Evolutionary conservation across 2,329 filamentous ascomycete genomes (phyloP), one percentile per base, ranked within the genome.

Genomic region (Aspergillus viridinutans): DNA sequence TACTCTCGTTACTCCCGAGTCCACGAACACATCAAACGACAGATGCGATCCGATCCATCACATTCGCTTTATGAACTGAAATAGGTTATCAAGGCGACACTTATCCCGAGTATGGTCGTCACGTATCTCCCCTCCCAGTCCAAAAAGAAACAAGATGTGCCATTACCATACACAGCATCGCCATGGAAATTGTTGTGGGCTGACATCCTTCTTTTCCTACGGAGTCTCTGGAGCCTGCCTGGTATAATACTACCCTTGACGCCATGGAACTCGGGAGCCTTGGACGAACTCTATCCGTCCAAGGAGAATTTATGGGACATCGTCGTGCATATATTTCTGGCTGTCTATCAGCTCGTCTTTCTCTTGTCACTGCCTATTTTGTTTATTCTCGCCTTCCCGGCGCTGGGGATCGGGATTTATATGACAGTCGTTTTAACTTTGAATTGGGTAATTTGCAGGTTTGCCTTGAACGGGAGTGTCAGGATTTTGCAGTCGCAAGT

Each of bases 281-380:
- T 89, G 49, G 85, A 87, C 64, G 89, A 92, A 74, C 75, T 91
- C 20, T 82, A 85, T 58, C 80, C 80, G 1, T 86, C 82, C 0
- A 57, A 65, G 14, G 69, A 73, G 47, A 91, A 91, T 61, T 35
- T 85, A 0, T 80, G 78, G 62, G 82, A 80, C 56, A 69, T 90
- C 23, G 65, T 72, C 17, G 66, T 88, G 5, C 89, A 92, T 64
- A 32, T 77, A 3, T 53, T 89, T 43, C 78, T 91, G 3, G 67
- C 81, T 29, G 53, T 87, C 10, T 67, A 83, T n/a, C 88, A 91
- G 72, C 61, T 83, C 0, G 64, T 66, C 0, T 89, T 90, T 67
- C 67, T 91, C 8, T 14, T 88, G 0, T 78, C 79, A 0, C 66
- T 91, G 2, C 83, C 86, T 0, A 68, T 83, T 20, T 60, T 59